Evolutionary conservation across 768 basidiomycete genomes (phyloP).

Genomic region (Lactifluus rugatus): DNA sequence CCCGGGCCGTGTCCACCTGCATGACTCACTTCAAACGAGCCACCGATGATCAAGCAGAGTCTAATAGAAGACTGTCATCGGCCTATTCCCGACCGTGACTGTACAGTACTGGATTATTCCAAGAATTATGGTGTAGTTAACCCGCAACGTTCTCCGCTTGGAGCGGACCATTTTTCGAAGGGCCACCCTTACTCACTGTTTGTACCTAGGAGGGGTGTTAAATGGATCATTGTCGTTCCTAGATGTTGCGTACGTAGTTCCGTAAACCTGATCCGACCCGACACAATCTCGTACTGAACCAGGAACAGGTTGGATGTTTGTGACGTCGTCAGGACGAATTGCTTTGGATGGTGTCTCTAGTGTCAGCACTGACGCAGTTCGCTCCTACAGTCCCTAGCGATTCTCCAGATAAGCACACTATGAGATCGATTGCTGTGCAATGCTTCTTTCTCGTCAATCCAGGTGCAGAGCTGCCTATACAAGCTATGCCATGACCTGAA

Average conservation of each 20-base stretch:
- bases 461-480: background rate
- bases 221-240: background rate
- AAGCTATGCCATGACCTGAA: background rate
- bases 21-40: background rate
- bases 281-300: background rate
- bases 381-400: background rate
- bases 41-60: conserved; percentile 4
- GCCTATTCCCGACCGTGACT: background rate
- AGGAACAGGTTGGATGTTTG: background rate
- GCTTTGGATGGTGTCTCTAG: background rate
- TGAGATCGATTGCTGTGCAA: background rate
- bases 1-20: background rate
- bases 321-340: conserved; percentile 4
- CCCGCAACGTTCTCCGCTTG: background rate
- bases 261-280: background rate
- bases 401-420: background rate
- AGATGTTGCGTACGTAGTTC: background rate
- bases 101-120: background rate
- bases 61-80: background rate
- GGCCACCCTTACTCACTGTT: background rate
- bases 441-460: background rate
- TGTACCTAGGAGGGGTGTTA: background rate
- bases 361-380: background rate
- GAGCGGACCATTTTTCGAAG: background rate
- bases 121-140: background rate